Percentiles rank a stretch among this genome's conserved stretches.
Conservation (phyloP, 2,329 filamentous ascomycete species). For the Penicillium sp. region DNA sequence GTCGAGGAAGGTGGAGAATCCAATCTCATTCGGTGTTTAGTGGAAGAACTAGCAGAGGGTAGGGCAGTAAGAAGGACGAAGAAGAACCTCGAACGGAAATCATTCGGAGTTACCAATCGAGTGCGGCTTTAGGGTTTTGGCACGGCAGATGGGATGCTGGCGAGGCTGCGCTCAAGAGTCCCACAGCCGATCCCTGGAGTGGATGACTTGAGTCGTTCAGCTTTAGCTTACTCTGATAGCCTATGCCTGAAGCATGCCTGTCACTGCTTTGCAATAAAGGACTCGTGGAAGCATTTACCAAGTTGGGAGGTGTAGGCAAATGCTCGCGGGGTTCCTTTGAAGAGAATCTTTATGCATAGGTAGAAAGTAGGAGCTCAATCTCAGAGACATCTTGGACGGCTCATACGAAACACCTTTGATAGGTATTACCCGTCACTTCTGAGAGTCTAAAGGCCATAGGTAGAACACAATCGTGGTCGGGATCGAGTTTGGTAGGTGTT, state of each 20-base stretch:
- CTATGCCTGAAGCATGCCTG: neutral
- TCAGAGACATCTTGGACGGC: neutral
- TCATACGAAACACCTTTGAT: too few species aligned
- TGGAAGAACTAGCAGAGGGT: neutral
- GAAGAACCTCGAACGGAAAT: neutral
- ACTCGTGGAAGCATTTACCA: neutral
- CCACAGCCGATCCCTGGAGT: neutral
- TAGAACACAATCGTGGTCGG: too few species aligned
- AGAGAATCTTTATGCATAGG: neutral
- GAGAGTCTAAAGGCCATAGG: too few species aligned
- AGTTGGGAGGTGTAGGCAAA: neutral
- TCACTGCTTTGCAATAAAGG: too few species aligned
- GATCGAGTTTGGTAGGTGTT: too few species aligned
- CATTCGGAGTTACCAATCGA: neutral
- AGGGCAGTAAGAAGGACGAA: neutral
- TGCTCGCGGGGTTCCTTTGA: neutral
- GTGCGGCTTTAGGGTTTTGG: conserved; percentile 6
- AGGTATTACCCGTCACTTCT: too few species aligned
- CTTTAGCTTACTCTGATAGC: neutral
- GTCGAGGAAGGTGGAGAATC: neutral
- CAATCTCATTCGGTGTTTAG: neutral
- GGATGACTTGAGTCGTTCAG: neutral
- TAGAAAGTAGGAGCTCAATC: conserved; percentile 2
- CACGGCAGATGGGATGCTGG: neutral
- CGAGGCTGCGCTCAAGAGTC: neutral